These are phyloP conservation scores for Fusarium guadeloupense DNA, from an alignment of 2,329 filamentous ascomycete genomes.

Conservation along the genomic window DNA sequence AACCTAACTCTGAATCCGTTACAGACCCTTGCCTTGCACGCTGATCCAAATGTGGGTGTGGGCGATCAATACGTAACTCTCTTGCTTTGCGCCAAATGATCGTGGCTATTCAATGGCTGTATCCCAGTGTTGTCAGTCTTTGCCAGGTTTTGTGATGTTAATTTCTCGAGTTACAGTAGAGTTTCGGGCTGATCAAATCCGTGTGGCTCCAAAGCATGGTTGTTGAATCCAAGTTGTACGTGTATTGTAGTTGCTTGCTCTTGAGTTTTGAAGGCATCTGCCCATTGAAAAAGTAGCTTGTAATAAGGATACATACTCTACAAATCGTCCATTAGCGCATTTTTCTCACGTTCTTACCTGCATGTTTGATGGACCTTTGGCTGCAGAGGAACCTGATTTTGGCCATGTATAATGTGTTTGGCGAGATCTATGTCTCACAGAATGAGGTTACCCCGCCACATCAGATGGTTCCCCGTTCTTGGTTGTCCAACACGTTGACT, in stretches of 20 bases:
- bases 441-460: constrained; percentile 1
- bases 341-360: too few relatives aligned
- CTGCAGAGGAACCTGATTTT: background rate
- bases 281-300: too few relatives aligned
- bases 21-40: constrained; percentile 9
- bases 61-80: background rate
- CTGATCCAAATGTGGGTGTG: background rate
- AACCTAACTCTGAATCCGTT: constrained; percentile 21
- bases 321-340: too few relatives aligned
- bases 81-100: background rate
- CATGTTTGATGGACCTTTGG: background rate
- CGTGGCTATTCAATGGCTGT: background rate
- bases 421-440: constrained; percentile 19
- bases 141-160: background rate
- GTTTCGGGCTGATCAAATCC: background rate
- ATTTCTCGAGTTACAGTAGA: background rate
- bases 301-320: too few relatives aligned
- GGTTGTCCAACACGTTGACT: background rate
- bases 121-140: background rate
- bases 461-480: background rate
- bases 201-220: background rate
- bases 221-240: background rate
- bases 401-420: constrained; percentile 5
- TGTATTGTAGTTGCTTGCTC: background rate
- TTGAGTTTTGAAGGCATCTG: too few relatives aligned